A percentile compares a stretch with the other conserved stretches of the same genome.
Evolutionary conservation across 139 green algal genomes (phyloP).

Genomic region (Chlorella sp.): DNA sequence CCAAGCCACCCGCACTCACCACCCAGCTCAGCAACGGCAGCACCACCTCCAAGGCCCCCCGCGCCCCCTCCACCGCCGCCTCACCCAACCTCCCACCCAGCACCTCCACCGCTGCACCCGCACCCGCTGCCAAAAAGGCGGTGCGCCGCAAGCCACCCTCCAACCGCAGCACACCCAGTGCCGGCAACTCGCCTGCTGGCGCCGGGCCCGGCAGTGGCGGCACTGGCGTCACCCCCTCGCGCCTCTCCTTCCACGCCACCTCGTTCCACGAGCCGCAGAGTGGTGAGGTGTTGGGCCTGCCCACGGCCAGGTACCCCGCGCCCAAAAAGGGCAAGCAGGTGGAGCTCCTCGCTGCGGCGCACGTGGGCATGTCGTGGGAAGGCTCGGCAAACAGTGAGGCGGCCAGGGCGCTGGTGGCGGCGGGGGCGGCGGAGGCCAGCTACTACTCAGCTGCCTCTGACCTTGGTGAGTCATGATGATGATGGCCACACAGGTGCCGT

Average conservation of each 20-base stretch:
- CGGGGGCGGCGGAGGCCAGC: not conserved
- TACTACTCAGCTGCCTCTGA: not conserved
- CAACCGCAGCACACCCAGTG: too few relatives aligned
- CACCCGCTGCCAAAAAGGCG: too few relatives aligned
- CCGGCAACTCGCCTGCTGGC: not conserved
- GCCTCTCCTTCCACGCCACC: not conserved
- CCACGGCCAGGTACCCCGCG: not conserved
- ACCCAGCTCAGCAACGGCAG: not conserved
- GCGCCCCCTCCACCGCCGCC: not conserved
- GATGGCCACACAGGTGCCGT: not conserved
- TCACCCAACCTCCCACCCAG: not conserved
- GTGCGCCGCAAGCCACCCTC: too few relatives aligned
- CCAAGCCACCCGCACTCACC: not conserved
- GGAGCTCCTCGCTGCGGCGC: too few relatives aligned
- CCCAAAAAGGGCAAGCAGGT: not conserved
- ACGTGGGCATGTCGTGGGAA: slow-evolving; percentile 1
- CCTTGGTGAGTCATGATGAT: not conserved
- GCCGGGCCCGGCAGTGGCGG: too few relatives aligned
- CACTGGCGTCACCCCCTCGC: not conserved
- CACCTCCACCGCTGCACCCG: too few relatives aligned
- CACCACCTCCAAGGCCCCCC: not conserved
- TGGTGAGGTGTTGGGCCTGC: not conserved
- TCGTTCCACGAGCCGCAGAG: not conserved
- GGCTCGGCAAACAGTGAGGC: not conserved
- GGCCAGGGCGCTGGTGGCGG: not conserved